phyloP scores from a whole-genome alignment of 805 yeast genomes.

The Candida awuae region DNA sequence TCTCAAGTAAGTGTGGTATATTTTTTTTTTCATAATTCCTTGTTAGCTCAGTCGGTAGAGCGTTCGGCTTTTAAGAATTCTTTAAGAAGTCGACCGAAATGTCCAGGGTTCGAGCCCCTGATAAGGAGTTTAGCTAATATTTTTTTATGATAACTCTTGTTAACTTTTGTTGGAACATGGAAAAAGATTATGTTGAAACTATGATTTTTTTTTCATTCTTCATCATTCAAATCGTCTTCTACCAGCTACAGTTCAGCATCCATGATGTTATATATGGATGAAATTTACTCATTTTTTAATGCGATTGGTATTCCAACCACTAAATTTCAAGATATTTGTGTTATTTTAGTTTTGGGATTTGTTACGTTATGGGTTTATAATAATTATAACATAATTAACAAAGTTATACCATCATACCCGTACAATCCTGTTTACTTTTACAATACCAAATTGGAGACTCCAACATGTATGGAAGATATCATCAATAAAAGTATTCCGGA shows the following conservation, averaged over 20 bases:
- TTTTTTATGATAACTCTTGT: no score
- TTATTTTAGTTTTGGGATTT: conserved; percentile 6
- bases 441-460: background rate
- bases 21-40: no score
- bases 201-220: no score
- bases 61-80: conserved; percentile 52
- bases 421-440: conserved; percentile 7
- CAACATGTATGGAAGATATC: conserved; percentile 18
- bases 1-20: no score
- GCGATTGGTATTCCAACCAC: conserved; percentile 1
- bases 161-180: no score
- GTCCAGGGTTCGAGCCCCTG: conserved; percentile 61
- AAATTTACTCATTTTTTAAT: background rate
- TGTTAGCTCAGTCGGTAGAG: conserved; percentile 63
- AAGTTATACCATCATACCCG: conserved; percentile 13
- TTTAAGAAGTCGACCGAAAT: conserved; percentile 39
- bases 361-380: background rate
- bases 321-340: conserved; percentile 9
- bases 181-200: no score
- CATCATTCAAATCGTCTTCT: no score
- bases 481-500: conserved; percentile 30
- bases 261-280: background rate
- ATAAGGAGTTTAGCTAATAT: conserved; percentile 32
- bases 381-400: conserved; percentile 10
- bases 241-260: background rate